Base-by-base conservation (phyloP, 1,139 yeast species). In the Saccharomyces hybrid region DNA sequence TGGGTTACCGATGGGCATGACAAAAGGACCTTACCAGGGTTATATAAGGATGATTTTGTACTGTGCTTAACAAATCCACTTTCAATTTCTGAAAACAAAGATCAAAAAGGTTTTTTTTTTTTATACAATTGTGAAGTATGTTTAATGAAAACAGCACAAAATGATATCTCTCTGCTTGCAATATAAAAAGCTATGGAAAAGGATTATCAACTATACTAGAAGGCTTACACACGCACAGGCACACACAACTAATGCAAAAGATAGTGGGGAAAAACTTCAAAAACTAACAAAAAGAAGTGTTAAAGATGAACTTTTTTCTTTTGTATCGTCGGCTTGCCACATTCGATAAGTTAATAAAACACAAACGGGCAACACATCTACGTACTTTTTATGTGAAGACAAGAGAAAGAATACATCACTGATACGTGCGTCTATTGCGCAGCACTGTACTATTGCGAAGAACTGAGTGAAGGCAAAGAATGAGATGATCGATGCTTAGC, bases 1-100 rank as follows among this genome's bases (percentile, higher is more conserved):
- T 13, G 26, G 47, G 16, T 32, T 42, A 23, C 27, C 27, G 11
- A 25, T 47, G 14, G 32, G 20, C 30, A 30, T 20, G 49, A 47
- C 20, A 47, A n/a, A 16, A 13, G 31, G 11, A 25, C 30, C 26
- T 47, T 16, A 27, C 27, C 23, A 9, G 14, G 32, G 2, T 2
- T 47, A 16, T 25, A 32, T 8, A 26, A 20, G n/a, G 49, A 47
- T 26, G 26, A 42, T 13, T 42, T 42, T 42, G 47, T 42, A 7
- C 14, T 42, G 47, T 14, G 23, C 27, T 42, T 5, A 25, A 30
- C 27, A 7, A 20, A 16, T 38, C 32, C 31, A 32, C 8, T 32
- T 16, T 13, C 31, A 52, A 23, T 46, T n/a, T 7, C 55, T 54
- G 54, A 23, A 47, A 47, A 13, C 5, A 13, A 47, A 11, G 20